Base-by-base conservation (phyloP, 2,329 filamentous ascomycete species). In the Neonectria punicea region DNA sequence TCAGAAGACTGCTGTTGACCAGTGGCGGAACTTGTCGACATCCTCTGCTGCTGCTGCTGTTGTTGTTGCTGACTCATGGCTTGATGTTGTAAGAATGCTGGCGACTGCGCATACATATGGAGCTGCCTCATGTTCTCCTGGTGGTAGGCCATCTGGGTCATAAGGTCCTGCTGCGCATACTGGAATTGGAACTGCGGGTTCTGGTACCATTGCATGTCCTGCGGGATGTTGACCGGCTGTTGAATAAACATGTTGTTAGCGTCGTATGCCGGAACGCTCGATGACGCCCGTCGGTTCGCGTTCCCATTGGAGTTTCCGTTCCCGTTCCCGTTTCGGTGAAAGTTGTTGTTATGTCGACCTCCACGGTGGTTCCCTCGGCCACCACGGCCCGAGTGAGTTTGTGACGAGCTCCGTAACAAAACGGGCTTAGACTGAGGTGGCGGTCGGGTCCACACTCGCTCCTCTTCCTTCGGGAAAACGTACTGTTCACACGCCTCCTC, bases 401-500 rank as follows among this genome's bases (percentile, higher is more conserved):
- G 87, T 5, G 89, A 90, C 28, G 87, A 86, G 74, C 87, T 90
- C 66, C 88, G 83, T 53, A 89, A 68, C 57, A 88, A 77, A n/a
- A 86, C 82, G 10, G 88, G 88, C 16, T 86, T 84, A 34, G 87
- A 81, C 41, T 84, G 83, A 6, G 83, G 77, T 2, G 84, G 77
- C n/a, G 87, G 87, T 63, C 87, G 86, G 67, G 88, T 85, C 74
- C 84, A 90, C 46, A 87, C 82, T 63, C 82, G 82, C 74, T 89
- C 87, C 74, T 97, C 94, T 76, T 97, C 93, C 60, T 93, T 92
- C 4, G 96, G 96, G 73, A 92, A 98, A 62, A 92, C 89, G 74
- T 91, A 99, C 76, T 95, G 89, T 77, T 97, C 93, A 78, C 94
- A 98, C 76, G 92, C 94, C 73, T 93, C 90, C 5, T 90, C 87